Percentiles rank a stretch among this genome's conserved stretches.
These are phyloP conservation scores for Exophiala sideris DNA, from an alignment of 2,329 filamentous ascomycete species.

Conservation along the genomic window DNA sequence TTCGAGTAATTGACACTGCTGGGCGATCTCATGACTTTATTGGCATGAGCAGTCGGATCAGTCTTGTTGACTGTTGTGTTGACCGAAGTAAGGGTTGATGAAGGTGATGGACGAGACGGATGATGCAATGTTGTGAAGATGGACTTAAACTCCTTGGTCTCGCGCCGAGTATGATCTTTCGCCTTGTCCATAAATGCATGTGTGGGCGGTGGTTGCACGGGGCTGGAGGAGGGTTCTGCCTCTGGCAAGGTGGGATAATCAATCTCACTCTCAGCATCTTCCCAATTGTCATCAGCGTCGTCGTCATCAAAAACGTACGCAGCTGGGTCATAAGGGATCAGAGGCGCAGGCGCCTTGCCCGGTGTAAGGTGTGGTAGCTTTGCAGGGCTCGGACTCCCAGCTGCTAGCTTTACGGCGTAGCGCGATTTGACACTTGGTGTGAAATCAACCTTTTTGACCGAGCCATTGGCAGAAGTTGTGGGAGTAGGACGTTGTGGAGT, in stretches of 20 bases:
- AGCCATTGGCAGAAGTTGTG: conserved; percentile 40
- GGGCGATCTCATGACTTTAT: conserved; percentile 23
- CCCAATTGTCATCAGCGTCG: conserved; percentile 21
- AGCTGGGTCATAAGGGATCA: conserved; percentile 27
- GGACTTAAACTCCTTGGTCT: conserved; percentile 29
- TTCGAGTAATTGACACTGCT: conserved; percentile 36
- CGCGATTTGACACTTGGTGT: conserved; percentile 63
- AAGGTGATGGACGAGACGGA: conserved; percentile 15
- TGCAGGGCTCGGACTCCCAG: conserved; percentile 40
- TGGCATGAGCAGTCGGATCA: conserved; percentile 15
- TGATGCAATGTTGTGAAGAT: conserved; percentile 31
- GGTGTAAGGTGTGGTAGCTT: conserved; percentile 33
- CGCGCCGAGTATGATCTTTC: conserved; percentile 32
- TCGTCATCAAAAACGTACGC: conserved; percentile 27
- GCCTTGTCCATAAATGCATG: conserved; percentile 18
- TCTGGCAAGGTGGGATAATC: conserved; percentile 38
- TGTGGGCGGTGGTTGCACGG: conserved; percentile 8
- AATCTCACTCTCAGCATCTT: conserved; percentile 29
- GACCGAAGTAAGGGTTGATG: conserved; percentile 21
- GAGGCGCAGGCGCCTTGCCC: conserved; percentile 15
- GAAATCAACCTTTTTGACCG: conserved; percentile 78
- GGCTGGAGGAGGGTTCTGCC: conserved; percentile 21
- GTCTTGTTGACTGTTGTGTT: conserved; percentile 24
- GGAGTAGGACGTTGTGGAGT: conserved; percentile 32
- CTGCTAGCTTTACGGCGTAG: conserved; percentile 34